These are phyloP conservation scores for Syncephalastrum sp. DNA, from an alignment of 371 early-diverging fungal genomes.

Conservation along the genomic window DNA sequence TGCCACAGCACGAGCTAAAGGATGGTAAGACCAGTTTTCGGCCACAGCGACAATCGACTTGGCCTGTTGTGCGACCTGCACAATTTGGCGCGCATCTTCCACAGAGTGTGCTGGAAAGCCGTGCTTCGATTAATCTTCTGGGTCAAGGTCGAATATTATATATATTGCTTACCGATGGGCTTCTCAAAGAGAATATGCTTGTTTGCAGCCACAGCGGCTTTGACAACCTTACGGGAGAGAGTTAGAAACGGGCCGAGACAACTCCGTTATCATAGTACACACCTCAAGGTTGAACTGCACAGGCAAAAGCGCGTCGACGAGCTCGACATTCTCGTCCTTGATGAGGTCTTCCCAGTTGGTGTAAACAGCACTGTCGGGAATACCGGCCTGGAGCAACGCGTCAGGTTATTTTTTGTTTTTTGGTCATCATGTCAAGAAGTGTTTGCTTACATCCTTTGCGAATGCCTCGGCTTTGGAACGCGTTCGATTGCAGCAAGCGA, in stretches of 20 bases:
- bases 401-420: background rate
- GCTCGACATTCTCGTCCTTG: conserved; percentile 42
- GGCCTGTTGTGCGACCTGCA: conserved; percentile 28
- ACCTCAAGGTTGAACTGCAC: conserved; percentile 48
- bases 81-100: conserved; percentile 43
- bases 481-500: conserved; percentile 50
- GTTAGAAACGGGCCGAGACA: background rate
- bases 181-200: conserved; percentile 52
- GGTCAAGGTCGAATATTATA: background rate
- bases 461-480: conserved; percentile 49
- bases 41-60: conserved; percentile 43
- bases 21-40: conserved; percentile 49
- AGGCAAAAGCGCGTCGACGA: conserved; percentile 36
- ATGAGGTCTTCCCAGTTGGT: conserved; percentile 38
- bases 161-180: conserved; percentile 37
- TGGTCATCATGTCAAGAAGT: background rate
- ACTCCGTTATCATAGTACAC: background rate
- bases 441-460: conserved; percentile 36
- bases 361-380: conserved; percentile 41
- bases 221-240: conserved; percentile 24
- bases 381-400: conserved; percentile 32
- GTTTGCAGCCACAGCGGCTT: conserved; percentile 42
- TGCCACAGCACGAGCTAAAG: conserved; percentile 31
- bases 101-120: conserved; percentile 31
- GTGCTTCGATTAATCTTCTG: background rate